Base-by-base conservation (phyloP, 495 filamentous ascomycete species). In the Penicillium riverlandense region DNA sequence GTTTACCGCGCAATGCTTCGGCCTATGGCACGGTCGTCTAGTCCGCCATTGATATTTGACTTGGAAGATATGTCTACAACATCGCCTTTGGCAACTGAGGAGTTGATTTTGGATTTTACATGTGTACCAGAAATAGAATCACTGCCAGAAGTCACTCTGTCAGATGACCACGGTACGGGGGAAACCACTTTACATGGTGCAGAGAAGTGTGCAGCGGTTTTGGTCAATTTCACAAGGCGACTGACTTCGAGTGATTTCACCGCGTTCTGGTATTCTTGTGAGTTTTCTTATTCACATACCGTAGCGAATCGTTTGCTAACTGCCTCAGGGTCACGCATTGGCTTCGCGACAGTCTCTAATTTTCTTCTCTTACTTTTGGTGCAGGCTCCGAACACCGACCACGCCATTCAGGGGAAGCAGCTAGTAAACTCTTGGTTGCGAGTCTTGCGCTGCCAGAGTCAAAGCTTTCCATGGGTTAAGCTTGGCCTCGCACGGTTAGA, bases 221-320 rank as follows among this genome's bases (percentile, higher is more conserved):
- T 65, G 16, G 55, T 67, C 1, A 59, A 60, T 27, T 59, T 67
- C 29, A 57, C 56, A 0, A 38, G 53, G 22, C 49, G 56, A n/a
- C 46, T 67, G 39, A 55, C 57, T 2, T 40, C 55, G 2, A 55
- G 54, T 41, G 64, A 67, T 12, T 62, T 65, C 36, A 57, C 50
- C 2, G 49, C 48, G 8, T 65, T 67, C 27, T 67, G 64, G 64
- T 65, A 67, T 36, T 63, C 64, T 2, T 67, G 64, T 65, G 53
- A 34, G 15, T 16, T 16, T 16, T 16, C 15, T 16, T 16, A 16
- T 16, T 4, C 15, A 4, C 4, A 16, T 16, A 4, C 15, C 15
- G 4, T 4, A 16, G 4, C 4, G 15, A 16, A 16, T 16, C 15
- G 15, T 16, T 16, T 16, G 15, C 15, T 49, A 30, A 52, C 16